Percentiles rank a stretch among this genome's conserved stretches.
Conservation (phyloP, 164 flowering plant species). For the Warburgia ugandensis region DNA sequence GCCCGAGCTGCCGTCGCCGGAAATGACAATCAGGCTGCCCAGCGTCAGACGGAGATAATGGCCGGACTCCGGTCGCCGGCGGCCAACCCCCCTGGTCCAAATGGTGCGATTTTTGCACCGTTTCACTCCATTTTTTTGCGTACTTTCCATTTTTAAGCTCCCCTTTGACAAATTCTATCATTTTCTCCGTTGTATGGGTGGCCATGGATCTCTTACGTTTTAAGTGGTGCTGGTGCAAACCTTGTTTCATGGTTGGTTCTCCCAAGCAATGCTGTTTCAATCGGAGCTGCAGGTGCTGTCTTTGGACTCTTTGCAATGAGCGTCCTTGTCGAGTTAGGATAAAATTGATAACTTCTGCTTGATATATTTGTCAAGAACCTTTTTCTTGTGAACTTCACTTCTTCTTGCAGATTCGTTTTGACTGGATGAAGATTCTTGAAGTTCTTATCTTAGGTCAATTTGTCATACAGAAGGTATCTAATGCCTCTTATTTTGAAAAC, state of each 20-base stretch:
- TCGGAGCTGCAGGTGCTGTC: conserved; percentile 98
- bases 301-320: conserved; percentile 96
- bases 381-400: background rate
- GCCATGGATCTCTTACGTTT: conserved; percentile 82
- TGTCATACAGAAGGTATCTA: conserved; percentile 73
- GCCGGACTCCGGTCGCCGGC: too few relatives aligned
- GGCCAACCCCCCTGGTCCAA: too few relatives aligned
- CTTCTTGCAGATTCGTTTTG: conserved; percentile 72
- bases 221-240: conserved; percentile 95
- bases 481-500: background rate
- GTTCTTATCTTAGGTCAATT: conserved; percentile 94
- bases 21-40: too few relatives aligned
- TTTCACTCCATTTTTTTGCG: too few relatives aligned
- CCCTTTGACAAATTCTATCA: too few relatives aligned
- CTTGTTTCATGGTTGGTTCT: conserved; percentile 91
- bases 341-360: too few relatives aligned
- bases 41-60: too few relatives aligned
- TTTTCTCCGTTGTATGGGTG: too few relatives aligned
- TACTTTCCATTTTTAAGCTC: too few relatives aligned
- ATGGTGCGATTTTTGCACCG: too few relatives aligned
- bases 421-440: conserved; percentile 99
- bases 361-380: too few relatives aligned
- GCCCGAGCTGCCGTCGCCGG: too few relatives aligned
- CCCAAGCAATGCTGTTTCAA: conserved; percentile 87
- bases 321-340: conserved; percentile 85